Percentiles rank a stretch among this genome's conserved stretches.
Evolutionary conservation across 495 filamentous ascomycete species (phyloP).

Genomic region (Oidiodendron maius): DNA sequence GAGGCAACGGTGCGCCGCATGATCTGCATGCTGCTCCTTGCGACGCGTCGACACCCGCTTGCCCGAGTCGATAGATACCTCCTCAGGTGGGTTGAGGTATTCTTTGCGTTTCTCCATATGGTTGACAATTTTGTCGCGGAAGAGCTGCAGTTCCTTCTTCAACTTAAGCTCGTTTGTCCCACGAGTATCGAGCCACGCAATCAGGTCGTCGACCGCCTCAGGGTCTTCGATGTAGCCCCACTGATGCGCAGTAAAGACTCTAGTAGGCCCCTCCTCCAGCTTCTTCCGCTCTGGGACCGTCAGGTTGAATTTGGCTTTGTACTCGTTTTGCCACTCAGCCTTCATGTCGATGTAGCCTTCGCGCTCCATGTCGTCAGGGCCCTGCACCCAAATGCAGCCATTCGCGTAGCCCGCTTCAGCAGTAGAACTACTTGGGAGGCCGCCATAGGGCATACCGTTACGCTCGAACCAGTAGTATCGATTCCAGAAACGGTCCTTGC

Average conservation of each 20-base stretch:
- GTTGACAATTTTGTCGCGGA: slow-evolving; percentile 67
- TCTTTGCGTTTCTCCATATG: slow-evolving; percentile 74
- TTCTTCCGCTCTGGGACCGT: slow-evolving; percentile 82
- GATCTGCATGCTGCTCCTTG: slow-evolving; percentile 58
- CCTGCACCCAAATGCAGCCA: slow-evolving; percentile 92
- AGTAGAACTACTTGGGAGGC: slow-evolving; percentile 82
- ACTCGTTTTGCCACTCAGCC: slow-evolving; percentile 58
- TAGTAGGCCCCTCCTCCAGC: slow-evolving; percentile 77
- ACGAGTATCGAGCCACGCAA: slow-evolving; percentile 82
- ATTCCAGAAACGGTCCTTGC: slow-evolving; percentile 94
- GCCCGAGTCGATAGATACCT: slow-evolving; percentile 36
- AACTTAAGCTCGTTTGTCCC: slow-evolving; percentile 80
- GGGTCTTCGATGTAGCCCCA: slow-evolving; percentile 90
- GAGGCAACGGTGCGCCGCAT: slow-evolving; percentile 61
- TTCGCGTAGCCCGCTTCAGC: slow-evolving; percentile 85
- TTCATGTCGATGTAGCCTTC: slow-evolving; percentile 71
- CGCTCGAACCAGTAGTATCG: slow-evolving; percentile 99
- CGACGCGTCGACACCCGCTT: slow-evolving; percentile 74
- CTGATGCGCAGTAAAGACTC: slow-evolving; percentile 68
- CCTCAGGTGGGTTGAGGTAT: slow-evolving; percentile 59
- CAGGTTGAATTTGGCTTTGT: slow-evolving; percentile 62
- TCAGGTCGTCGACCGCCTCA: slow-evolving; percentile 64
- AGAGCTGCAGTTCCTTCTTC: slow-evolving; percentile 73
- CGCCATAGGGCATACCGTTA: slow-evolving; percentile 94
- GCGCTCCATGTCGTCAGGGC: slow-evolving; percentile 83